phyloP scores from a whole-genome alignment of 495 filamentous ascomycete genomes.

The Friedmanniomyces simplex region DNA sequence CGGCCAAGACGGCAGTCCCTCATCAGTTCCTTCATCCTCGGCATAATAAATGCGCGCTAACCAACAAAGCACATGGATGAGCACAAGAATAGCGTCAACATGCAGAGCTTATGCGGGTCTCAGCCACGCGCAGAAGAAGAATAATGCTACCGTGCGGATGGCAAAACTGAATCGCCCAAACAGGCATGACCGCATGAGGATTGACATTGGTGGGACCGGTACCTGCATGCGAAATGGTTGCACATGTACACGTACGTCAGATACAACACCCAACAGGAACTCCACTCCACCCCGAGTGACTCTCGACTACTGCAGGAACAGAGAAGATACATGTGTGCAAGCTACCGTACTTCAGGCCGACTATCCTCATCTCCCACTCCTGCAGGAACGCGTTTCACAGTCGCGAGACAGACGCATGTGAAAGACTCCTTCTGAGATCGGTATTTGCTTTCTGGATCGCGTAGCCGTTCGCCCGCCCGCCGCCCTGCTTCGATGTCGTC shows the following conservation, averaged over 20 bases:
- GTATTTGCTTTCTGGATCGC: too few relatives aligned
- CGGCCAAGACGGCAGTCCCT: neutral
- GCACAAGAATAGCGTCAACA: neutral
- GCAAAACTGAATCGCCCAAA: neutral
- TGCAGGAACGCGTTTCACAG: neutral
- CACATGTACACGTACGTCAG: too few relatives aligned
- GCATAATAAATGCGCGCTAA: slow-evolving; percentile 4
- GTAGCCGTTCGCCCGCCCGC: too few relatives aligned
- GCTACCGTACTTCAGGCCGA: too few relatives aligned
- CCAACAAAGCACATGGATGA: neutral
- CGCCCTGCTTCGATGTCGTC: too few relatives aligned
- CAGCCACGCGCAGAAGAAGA: slow-evolving; percentile 3
- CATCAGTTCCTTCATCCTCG: too few relatives aligned
- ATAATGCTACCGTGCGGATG: neutral
- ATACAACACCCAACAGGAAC: too few relatives aligned
- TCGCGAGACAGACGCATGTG: too few relatives aligned
- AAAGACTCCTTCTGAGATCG: too few relatives aligned
- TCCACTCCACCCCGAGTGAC: neutral
- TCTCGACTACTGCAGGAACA: slow-evolving; percentile 8
- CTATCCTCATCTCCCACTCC: neutral
- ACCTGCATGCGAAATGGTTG: slow-evolving; percentile 5
- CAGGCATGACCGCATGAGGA: too few relatives aligned
- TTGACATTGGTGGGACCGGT: neutral
- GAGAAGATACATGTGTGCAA: neutral
- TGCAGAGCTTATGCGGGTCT: slow-evolving; percentile 1